A percentile compares a stretch with the other conserved stretches of the same genome.
Evolutionary conservation across 1,139 yeast species (phyloP).

Genomic region (Scheffersomyces stambukii): DNA sequence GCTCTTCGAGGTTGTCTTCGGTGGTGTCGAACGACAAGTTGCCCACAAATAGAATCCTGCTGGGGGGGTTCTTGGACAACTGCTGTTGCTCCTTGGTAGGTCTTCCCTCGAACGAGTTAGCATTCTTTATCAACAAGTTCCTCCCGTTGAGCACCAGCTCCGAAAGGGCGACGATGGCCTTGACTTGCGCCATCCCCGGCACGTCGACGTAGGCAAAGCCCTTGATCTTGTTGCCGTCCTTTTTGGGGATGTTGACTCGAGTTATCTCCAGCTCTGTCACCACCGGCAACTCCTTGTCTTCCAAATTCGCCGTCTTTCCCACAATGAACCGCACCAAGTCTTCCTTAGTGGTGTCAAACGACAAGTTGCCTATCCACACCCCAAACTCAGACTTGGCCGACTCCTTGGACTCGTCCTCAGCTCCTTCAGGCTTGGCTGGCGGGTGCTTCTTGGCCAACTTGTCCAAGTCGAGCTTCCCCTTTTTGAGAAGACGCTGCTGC

Average conservation of each 20-base stretch:
- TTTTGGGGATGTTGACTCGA: constrained; percentile 65
- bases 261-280: constrained; percentile 48
- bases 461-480: constrained; percentile 64
- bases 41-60: constrained; percentile 87
- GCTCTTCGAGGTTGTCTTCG: constrained; percentile 69
- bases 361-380: constrained; percentile 91
- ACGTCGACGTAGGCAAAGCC: constrained; percentile 95
- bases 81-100: constrained; percentile 46
- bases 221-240: constrained; percentile 52
- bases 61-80: constrained; percentile 74
- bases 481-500: constrained; percentile 81
- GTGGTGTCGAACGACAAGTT: constrained; percentile 93
- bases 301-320: constrained; percentile 47
- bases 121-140: constrained; percentile 77
- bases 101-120: constrained; percentile 82
- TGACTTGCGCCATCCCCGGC: constrained; percentile 55
- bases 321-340: constrained; percentile 65
- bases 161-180: constrained; percentile 61
- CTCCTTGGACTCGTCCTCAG: constrained; percentile 12
- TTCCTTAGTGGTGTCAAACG: constrained; percentile 79
- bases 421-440: constrained; percentile 35
- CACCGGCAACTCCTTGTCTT: constrained; percentile 33
- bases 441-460: constrained; percentile 52
- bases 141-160: constrained; percentile 79
- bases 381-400: constrained; percentile 55